These are phyloP conservation scores for Venturia oleaginea DNA, from an alignment of 2,329 filamentous ascomycete genomes.

Conservation along the genomic window DNA sequence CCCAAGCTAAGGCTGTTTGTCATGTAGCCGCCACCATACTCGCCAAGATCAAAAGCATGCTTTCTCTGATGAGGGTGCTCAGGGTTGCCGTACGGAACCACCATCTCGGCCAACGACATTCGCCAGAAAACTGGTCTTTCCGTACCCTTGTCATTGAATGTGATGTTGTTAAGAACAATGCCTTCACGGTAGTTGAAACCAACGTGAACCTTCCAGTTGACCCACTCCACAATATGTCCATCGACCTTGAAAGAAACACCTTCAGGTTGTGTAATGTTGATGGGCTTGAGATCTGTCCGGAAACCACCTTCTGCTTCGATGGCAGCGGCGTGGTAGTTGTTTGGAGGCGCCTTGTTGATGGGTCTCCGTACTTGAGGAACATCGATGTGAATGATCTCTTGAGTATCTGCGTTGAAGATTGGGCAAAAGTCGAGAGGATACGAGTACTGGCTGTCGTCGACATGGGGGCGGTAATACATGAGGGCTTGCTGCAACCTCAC, in stretches of 20 bases:
- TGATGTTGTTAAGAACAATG: conserved; percentile 82
- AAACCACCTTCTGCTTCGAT: conserved; percentile 69
- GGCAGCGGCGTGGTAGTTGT: conserved; percentile 70
- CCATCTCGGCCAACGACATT: conserved; percentile 85
- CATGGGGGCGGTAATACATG: conserved; percentile 86
- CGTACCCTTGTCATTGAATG: conserved; percentile 72
- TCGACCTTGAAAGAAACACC: conserved; percentile 78
- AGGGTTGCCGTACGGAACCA: conserved; percentile 79
- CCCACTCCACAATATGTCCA: conserved; percentile 71
- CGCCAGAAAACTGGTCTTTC: conserved; percentile 78
- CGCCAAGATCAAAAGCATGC: conserved; percentile 71
- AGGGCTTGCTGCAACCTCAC: conserved; percentile 81
- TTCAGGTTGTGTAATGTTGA: conserved; percentile 80
- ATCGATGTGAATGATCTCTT: conserved; percentile 74
- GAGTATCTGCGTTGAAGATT: conserved; percentile 74
- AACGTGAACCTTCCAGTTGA: conserved; percentile 88
- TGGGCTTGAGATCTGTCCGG: conserved; percentile 70
- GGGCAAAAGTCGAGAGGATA: conserved; percentile 91
- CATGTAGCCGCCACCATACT: conserved; percentile 78
- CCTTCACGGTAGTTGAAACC: conserved; percentile 95
- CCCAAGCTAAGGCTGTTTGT: conserved; percentile 68
- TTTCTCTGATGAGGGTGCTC: conserved; percentile 74
- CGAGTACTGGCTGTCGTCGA: conserved; percentile 83
- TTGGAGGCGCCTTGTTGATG: conserved; percentile 59
- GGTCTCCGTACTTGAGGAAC: conserved; percentile 69